These are phyloP conservation scores for Sporothrix globosa DNA, from an alignment of 2,329 filamentous ascomycete genomes.

Conservation along the genomic window DNA sequence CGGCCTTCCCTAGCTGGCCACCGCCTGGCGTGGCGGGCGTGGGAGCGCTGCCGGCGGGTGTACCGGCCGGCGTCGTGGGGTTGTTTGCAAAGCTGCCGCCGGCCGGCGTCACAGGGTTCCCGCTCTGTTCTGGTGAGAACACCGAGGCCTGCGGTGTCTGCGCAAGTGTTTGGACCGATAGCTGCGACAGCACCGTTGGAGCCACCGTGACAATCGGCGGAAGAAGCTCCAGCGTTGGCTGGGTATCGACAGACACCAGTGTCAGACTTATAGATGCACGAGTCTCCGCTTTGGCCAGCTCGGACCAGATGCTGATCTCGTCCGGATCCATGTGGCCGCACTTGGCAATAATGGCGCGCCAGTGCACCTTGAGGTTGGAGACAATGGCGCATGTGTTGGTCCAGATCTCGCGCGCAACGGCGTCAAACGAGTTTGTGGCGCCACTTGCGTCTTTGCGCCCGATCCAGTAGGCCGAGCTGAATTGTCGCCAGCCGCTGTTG, in stretches of 20 bases:
- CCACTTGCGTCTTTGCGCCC: constrained; percentile 58
- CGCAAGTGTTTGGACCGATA: constrained; percentile 62
- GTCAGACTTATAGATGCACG: constrained; percentile 59
- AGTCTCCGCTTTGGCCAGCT: constrained; percentile 56
- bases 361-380: constrained; percentile 69
- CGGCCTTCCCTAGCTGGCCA: constrained; percentile 26
- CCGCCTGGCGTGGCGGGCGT: constrained; percentile 38
- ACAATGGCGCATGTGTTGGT: constrained; percentile 75
- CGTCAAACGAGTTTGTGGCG: constrained; percentile 57
- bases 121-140: constrained; percentile 63
- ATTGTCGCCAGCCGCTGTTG: constrained; percentile 72
- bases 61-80: constrained; percentile 46
- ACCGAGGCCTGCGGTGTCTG: constrained; percentile 66
- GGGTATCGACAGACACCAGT: constrained; percentile 66
- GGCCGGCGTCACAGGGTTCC: constrained; percentile 55
- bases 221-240: constrained; percentile 65
- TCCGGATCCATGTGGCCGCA: constrained; percentile 68
- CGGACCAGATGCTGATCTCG: constrained; percentile 65
- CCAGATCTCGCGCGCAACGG: constrained; percentile 77
- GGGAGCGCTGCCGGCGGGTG: constrained; percentile 35
- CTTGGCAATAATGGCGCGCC: constrained; percentile 76
- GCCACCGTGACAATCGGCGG: constrained; percentile 58
- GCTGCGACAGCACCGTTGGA: constrained; percentile 48
- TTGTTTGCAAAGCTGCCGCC: constrained; percentile 39
- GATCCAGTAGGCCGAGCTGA: constrained; percentile 73